Conservation (phyloP, 2,329 filamentous ascomycete genomes). For the Apiospora hydei region DNA sequence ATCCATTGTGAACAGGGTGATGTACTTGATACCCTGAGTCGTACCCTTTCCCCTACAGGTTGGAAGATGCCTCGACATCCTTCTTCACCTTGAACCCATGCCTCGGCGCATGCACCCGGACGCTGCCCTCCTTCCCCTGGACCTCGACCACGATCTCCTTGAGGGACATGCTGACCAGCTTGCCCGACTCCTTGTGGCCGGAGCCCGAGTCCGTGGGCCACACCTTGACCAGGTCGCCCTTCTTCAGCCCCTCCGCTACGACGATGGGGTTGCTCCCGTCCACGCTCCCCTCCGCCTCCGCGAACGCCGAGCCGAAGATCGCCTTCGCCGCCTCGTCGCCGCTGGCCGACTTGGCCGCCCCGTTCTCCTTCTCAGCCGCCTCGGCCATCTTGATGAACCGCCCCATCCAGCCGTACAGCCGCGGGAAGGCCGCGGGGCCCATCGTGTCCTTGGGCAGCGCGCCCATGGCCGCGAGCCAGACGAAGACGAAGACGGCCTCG, state of each 20-base stretch:
- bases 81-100: conserved; percentile 61
- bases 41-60: neutral
- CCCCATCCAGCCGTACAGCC: conserved; percentile 68
- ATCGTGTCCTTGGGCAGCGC: conserved; percentile 62
- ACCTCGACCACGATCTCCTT: conserved; percentile 67
- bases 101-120: conserved; percentile 68
- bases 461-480: conserved; percentile 67
- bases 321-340: conserved; percentile 61
- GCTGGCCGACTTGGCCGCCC: conserved; percentile 51
- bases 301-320: conserved; percentile 55
- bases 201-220: conserved; percentile 70
- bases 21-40: neutral
- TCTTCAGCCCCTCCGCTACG: conserved; percentile 54
- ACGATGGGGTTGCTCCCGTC: conserved; percentile 57
- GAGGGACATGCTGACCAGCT: conserved; percentile 57
- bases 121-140: conserved; percentile 47
- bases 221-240: conserved; percentile 62
- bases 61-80: conserved; percentile 27
- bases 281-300: conserved; percentile 52
- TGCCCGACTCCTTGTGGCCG: conserved; percentile 64
- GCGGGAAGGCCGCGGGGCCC: conserved; percentile 60
- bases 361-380: conserved; percentile 46
- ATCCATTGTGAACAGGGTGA: neutral
- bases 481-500: conserved; percentile 71
- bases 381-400: conserved; percentile 63